Base-by-base conservation (phyloP, 2,329 filamentous ascomycete genomes). In the Chaetomiaceae sp. region DNA sequence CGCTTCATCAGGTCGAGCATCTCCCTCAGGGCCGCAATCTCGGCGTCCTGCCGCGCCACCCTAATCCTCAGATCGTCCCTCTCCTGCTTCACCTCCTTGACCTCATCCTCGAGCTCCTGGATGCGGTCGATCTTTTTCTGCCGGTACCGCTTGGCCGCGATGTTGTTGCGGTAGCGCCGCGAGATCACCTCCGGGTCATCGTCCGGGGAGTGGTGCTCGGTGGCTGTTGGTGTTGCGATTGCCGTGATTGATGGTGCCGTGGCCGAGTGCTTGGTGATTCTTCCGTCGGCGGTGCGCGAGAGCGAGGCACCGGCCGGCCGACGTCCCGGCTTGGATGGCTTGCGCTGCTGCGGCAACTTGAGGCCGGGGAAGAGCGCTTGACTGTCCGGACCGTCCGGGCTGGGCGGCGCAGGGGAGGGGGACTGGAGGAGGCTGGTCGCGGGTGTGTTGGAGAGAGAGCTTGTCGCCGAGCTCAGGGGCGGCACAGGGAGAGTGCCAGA, bases 81-180 rank as follows among this genome's bases (percentile, higher is more conserved):
- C 64, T 85, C 81, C 49, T 68, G 63, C 53, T 73, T 72, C 53
- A 79, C 72, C 44, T 72, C 68, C 44, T 74, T 73, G 44, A 85
- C 68, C 27, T 74, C 73, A 4, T 68, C 63, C 62, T 85, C 80
- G 16, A 85, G 70, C 55, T 75, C 73, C 44, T 68, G 61, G 60
- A 83, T 76, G 44, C 80, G 77, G 60, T 85, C 80, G 25, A 83
- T 68, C 55, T 80, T 78, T 61, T 82, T 82, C 61, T 85, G 81
- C 17, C 82, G 77, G 65, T 83, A 85, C 44, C 78, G 76, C 37
- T 78, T 74, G 34, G 82, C 82, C 8, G 82, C 82, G 48, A 82
- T 70, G 30, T 79, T 84, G 66, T 85, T 85, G 55, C 77, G 76
- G 54, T 76, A 74, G 19, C 82, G 78, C 65, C 83, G 84, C 47